Base-by-base conservation (phyloP, 163 green algal genomes). In the Chlorella variabilis region DNA sequence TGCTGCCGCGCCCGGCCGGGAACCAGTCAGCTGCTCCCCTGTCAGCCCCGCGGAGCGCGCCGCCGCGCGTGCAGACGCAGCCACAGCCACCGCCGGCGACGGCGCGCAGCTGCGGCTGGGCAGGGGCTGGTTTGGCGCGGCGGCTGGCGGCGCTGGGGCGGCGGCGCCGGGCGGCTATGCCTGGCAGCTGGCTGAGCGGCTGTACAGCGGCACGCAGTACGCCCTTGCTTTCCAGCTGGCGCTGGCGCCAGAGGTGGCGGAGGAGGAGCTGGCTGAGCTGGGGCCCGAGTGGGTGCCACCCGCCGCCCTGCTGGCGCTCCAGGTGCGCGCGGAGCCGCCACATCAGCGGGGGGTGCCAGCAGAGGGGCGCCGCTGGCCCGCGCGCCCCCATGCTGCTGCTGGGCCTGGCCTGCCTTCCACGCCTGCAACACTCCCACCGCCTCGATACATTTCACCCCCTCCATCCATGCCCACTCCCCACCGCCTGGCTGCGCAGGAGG, bases 161-260 rank as follows among this genome's bases (percentile, higher is more conserved):
- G 62, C 62, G 13, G 45, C 45, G 1, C 29, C 75, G 23, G 75
- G 62, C 62, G 62, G 45, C 21, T 75, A 68, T 21, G 51, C 77
- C 3, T 87, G 56, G 67, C 41, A 84, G 68, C n/a, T 87, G 39
- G 83, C 70, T 0, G 41, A 77, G 63, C 54, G 71, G 63, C 61
- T 82, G 70, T 85, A 85, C 59, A 66, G 56, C 56, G 51, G 70
- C 34, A 71, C 71, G 20, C 74, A 77, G 51, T 77, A 77, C 21
- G 63, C 87, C 29, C 75, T 89, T 27, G 34, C 70, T 17, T 89
- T 89, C 81, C 84, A 87, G 42, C 75, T 83, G 36, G 79, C 74
- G 0, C 31, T 78, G 21, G 79, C 84, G 0, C 84, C 84, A 9
- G 71, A 88, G 51, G 74, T 86, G 23, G 67, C 36, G 1, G 84